Evolutionary conservation across 345 rosid species (phyloP).

Genomic region (Luvunga scandens): DNA sequence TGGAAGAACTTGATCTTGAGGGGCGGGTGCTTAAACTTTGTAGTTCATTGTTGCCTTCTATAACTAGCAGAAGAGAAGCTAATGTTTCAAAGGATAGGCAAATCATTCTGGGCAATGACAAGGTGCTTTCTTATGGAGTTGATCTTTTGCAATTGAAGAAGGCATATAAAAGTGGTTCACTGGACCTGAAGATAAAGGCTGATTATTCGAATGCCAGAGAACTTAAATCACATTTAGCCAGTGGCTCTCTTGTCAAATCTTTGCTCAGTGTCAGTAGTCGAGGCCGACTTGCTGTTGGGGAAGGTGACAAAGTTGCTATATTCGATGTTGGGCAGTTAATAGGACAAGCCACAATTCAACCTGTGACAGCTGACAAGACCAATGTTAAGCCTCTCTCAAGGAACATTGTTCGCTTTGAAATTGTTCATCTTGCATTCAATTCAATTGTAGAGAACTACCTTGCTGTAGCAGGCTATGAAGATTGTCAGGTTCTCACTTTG

Average conservation of each 20-base stretch:
- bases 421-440: conserved; percentile 88
- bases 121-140: conserved; percentile 67
- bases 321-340: conserved; percentile 92
- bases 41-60: conserved; percentile 69
- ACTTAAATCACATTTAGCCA: conserved; percentile 76
- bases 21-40: conserved; percentile 68
- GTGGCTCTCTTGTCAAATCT: conserved; percentile 92
- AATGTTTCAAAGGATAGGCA: conserved; percentile 66
- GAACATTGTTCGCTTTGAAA: conserved; percentile 93
- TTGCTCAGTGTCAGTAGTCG: conserved; percentile 89
- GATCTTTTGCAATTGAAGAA: conserved; percentile 92
- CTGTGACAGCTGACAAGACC: conserved; percentile 92
- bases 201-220: conserved; percentile 95
- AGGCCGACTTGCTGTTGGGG: conserved; percentile 99
- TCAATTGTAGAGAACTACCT: conserved; percentile 82
- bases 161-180: conserved; percentile 97
- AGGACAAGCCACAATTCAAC: conserved; percentile 86
- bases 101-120: conserved; percentile 67
- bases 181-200: conserved; percentile 93
- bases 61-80: conserved; percentile 72
- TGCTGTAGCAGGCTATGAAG: conserved; percentile 97
- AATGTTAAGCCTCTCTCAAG: conserved; percentile 95
- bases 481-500: conserved; percentile 87
- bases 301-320: conserved; percentile 98
- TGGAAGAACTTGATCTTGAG: conserved; percentile 83